Percentiles rank a stretch among this genome's conserved stretches.
Evolutionary conservation across 1,284 basidiomycete genomes (phyloP).

Genomic region (Ganoderma resinaceum): DNA sequence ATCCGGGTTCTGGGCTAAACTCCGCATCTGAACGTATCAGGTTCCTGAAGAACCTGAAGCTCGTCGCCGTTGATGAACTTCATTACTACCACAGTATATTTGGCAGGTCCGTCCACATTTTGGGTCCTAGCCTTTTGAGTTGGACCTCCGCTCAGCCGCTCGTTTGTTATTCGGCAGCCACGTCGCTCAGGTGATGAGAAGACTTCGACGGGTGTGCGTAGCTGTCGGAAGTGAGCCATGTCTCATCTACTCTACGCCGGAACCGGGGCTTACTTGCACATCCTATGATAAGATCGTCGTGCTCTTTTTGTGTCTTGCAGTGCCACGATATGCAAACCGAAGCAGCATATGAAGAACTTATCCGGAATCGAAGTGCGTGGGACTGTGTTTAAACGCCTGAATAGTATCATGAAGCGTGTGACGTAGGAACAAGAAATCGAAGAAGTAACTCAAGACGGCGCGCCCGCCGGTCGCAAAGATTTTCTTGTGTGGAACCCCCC

Average conservation of each 20-base stretch:
- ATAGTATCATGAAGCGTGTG: slow-evolving; percentile 36
- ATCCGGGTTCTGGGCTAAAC: background rate
- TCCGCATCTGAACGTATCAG: slow-evolving; percentile 42
- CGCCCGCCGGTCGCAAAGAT: slow-evolving; percentile 84
- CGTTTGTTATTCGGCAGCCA: slow-evolving; percentile 54
- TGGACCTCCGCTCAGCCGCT: background rate
- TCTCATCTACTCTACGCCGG: background rate
- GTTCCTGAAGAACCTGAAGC: slow-evolving; percentile 77
- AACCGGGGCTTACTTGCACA: slow-evolving; percentile 3
- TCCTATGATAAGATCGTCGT: slow-evolving; percentile 55
- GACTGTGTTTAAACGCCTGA: background rate
- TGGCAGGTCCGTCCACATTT: slow-evolving; percentile 61
- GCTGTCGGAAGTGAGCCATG: slow-evolving; percentile 80
- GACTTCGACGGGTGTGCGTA: slow-evolving; percentile 81
- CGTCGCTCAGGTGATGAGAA: slow-evolving; percentile 79
- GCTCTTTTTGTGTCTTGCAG: slow-evolving; percentile 87
- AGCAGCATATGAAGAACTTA: slow-evolving; percentile 75
- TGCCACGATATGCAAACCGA: slow-evolving; percentile 88
- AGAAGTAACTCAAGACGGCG: slow-evolving; percentile 82
- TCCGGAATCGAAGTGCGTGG: slow-evolving; percentile 66
- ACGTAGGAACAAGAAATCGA: slow-evolving; percentile 51
- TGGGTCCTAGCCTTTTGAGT: background rate
- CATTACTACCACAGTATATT: slow-evolving; percentile 81
- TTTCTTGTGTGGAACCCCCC: slow-evolving; percentile 83
- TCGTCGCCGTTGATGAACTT: slow-evolving; percentile 87